phyloP scores from a whole-genome alignment of 2,329 filamentous ascomycete genomes.

The Pseudocercospora fuligena region DNA sequence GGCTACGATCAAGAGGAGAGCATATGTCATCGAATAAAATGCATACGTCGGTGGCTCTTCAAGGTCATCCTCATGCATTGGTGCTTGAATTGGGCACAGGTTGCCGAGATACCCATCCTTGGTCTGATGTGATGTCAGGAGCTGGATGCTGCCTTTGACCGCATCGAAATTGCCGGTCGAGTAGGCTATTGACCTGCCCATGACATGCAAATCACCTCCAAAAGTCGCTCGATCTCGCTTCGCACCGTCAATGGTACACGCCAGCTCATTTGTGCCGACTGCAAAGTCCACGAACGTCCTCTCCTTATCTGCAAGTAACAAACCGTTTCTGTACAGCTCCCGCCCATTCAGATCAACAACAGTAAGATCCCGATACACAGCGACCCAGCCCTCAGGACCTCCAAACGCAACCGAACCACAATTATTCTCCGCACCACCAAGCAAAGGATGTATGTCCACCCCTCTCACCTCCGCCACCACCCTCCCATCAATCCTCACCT shows the following conservation, averaged over 20 bases:
- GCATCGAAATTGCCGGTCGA: background rate
- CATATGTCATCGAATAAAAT: constrained; percentile 26
- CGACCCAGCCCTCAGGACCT: constrained; percentile 1
- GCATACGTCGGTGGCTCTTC: constrained; percentile 26
- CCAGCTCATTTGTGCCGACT: constrained; percentile 19
- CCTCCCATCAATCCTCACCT: background rate
- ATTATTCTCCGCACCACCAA: background rate
- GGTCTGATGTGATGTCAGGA: constrained; percentile 24
- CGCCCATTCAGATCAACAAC: background rate
- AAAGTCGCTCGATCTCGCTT: constrained; percentile 26
- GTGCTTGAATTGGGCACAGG: constrained; percentile 26
- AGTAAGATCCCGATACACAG: background rate
- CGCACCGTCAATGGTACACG: constrained; percentile 26
- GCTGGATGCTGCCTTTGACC: constrained; percentile 16
- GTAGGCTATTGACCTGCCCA: constrained; percentile 2
- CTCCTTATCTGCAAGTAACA: background rate
- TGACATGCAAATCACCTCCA: constrained; percentile 21
- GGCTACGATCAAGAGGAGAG: constrained; percentile 20
- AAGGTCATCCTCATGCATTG: constrained; percentile 9
- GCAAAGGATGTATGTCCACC: background rate
- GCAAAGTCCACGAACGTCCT: constrained; percentile 21
- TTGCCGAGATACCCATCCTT: constrained; percentile 24
- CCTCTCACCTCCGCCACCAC: background rate
- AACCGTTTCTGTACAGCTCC: background rate
- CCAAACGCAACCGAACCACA: constrained; percentile 7